Evolutionary conservation across 1,139 yeast species (phyloP), one percentile per base, ranked within the genome.

Genomic region (Meyerozyma smithsonii): DNA sequence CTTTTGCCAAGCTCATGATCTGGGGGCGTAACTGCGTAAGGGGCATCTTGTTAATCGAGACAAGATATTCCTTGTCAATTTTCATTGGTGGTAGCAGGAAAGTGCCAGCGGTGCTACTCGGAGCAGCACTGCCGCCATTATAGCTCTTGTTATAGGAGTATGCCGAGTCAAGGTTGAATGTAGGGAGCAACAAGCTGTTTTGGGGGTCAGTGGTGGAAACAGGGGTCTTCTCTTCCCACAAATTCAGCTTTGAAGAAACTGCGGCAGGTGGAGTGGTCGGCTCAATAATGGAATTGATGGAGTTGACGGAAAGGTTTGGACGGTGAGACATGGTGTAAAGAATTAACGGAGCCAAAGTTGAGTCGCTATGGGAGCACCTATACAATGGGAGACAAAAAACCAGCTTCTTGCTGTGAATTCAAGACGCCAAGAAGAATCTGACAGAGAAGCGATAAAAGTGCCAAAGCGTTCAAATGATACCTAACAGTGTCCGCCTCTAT

Each of bases 1-100:
- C 76, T 49, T 70, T 69, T 16, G 75, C 58, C 38, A 71, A 54
- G 40, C 57, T 58, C 36, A 71, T 54, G 36, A 71, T 67, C 25
- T 65, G 69, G 35, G 46, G 54, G 39, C 57, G 56, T 45, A 70
- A 51, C 41, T 61, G 68, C 14, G 46, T 40, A 47, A 70, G 59
- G 1, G 76, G 74, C 4, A 64, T 45, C 48, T 68, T 70, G 43
- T 51, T 61, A 35, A 70, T 58, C 5, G 68, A 58, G 2, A 62
- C 49, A 42, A 71, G 61, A 48, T 66, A 69, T 24, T 71, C 76
- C 50, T 71, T 71, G 50, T 69, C 74, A 42, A 70, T 62, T 42
- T 66, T 61, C 12, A 21, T 18, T 5, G 34, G 21, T 33, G 15
- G 36, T n/a, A 15, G 37, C 39, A 8, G 4, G 21, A 18, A 23